phyloP scores from a whole-genome alignment of 192 early-diverging fungal genomes.

The Chytriomyces confervae region DNA sequence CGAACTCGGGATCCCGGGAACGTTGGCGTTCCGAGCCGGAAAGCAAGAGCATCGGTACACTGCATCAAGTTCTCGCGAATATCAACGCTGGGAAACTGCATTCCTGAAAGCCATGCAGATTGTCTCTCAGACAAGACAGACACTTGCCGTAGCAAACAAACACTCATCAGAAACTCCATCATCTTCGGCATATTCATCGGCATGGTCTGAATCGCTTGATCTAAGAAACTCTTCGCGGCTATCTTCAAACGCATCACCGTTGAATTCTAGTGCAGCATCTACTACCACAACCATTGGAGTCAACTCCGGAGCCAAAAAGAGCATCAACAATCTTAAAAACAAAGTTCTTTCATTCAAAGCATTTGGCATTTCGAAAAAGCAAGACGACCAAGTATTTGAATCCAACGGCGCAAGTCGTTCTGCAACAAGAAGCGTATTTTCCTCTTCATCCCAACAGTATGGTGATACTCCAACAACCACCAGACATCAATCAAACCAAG shows the following conservation, averaged over 20 bases:
- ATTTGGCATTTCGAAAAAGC: conserved; percentile 7
- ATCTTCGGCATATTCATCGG: background rate
- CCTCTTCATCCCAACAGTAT: background rate
- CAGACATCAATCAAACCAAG: background rate
- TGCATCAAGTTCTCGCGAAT: conserved; percentile 20
- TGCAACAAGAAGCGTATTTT: background rate
- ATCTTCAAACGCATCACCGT: background rate
- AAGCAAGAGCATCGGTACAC: conserved; percentile 22
- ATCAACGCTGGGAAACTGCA: conserved; percentile 35
- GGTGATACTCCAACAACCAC: background rate
- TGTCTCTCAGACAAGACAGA: background rate
- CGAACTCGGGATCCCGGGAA: conserved; percentile 17
- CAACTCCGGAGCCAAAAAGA: background rate
- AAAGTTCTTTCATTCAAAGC: conserved; percentile 11
- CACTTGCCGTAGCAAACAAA: background rate
- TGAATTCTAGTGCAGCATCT: background rate
- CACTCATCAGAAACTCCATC: background rate
- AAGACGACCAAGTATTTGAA: background rate
- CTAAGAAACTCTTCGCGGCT: background rate
- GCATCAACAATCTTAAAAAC: background rate
- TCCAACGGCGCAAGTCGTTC: background rate
- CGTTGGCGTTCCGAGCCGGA: conserved; percentile 15
- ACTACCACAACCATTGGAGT: background rate
- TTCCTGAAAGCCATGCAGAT: conserved; percentile 9
- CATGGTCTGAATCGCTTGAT: conserved; percentile 1